These are phyloP conservation scores for Carpinus fangiana DNA, from an alignment of 306 rosid species.

Conservation along the genomic window DNA sequence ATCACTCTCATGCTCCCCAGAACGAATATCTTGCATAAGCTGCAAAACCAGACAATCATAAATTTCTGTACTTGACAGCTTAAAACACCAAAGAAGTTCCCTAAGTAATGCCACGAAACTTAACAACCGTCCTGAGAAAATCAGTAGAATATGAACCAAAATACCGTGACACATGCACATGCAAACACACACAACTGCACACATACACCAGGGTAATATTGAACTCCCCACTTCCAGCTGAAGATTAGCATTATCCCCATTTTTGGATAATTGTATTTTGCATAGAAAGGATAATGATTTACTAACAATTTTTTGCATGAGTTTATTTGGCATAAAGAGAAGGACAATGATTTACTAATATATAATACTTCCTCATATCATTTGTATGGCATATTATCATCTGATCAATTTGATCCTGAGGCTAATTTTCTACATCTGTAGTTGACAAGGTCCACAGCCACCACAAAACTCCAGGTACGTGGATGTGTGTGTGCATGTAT, in stretches of 20 bases:
- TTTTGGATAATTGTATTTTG: neutral
- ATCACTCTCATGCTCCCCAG: conserved; percentile 62
- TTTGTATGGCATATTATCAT: neutral
- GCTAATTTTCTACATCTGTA: neutral
- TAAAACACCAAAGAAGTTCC: conserved; percentile 10
- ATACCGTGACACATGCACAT: neutral
- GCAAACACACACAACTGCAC: neutral
- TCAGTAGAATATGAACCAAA: neutral
- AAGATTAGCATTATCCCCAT: neutral
- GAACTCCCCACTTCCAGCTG: neutral
- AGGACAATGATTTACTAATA: neutral
- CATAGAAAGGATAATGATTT: neutral
- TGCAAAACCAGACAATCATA: conserved; percentile 47
- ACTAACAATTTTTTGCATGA: neutral
- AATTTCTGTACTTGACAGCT: conserved; percentile 16
- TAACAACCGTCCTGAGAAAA: neutral
- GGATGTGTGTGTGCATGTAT: too few species aligned
- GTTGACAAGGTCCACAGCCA: neutral
- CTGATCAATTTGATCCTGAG: neutral
- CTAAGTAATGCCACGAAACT: neutral
- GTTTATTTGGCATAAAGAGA: neutral
- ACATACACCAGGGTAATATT: neutral
- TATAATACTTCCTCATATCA: neutral
- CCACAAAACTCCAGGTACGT: too few species aligned
- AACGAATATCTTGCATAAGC: conserved; percentile 76